A percentile compares a stretch with the other conserved stretches of the same genome.
Evolutionary conservation across 164 flowering plant species (phyloP).

Genomic region (Umbilicus rupestris): DNA sequence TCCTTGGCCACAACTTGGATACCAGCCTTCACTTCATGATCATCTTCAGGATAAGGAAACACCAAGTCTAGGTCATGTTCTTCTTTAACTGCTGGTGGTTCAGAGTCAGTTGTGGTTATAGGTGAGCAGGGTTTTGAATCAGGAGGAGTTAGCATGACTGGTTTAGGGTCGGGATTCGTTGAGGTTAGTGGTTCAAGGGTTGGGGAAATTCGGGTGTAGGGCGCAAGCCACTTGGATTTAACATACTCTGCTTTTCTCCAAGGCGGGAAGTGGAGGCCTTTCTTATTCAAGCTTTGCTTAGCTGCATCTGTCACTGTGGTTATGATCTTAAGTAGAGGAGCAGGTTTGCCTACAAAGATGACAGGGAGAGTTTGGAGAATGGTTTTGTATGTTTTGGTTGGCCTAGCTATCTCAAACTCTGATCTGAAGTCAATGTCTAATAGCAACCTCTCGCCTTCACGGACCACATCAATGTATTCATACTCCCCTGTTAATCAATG

Average conservation of each 20-base stretch:
- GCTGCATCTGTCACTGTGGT: constrained; percentile 50
- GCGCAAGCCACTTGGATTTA: constrained; percentile 55
- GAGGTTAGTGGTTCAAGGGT: constrained; percentile 1
- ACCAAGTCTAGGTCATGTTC: neutral
- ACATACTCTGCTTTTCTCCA: constrained; percentile 67
- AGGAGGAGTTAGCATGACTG: neutral
- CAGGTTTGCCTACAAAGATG: constrained; percentile 57
- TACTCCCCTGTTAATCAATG: constrained; percentile 26
- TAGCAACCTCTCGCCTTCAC: constrained; percentile 40
- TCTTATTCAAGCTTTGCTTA: constrained; percentile 62
- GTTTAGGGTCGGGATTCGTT: neutral
- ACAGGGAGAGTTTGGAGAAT: constrained; percentile 40
- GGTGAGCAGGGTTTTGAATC: no score
- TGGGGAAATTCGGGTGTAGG: constrained; percentile 20
- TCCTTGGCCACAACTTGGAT: neutral
- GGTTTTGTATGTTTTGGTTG: constrained; percentile 40
- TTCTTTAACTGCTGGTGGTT: neutral
- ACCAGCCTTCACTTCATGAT: neutral
- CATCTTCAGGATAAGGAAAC: neutral
- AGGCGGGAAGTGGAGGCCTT: constrained; percentile 66
- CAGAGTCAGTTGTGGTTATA: neutral
- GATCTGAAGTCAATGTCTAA: constrained; percentile 53
- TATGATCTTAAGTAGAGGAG: constrained; percentile 53
- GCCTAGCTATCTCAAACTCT: constrained; percentile 56
- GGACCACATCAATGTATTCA: constrained; percentile 54